Evolutionary conservation across 805 yeast genomes (phyloP), one percentile per base, ranked within the genome.

Genomic region (Hanseniaspora hatyaiensis): DNA sequence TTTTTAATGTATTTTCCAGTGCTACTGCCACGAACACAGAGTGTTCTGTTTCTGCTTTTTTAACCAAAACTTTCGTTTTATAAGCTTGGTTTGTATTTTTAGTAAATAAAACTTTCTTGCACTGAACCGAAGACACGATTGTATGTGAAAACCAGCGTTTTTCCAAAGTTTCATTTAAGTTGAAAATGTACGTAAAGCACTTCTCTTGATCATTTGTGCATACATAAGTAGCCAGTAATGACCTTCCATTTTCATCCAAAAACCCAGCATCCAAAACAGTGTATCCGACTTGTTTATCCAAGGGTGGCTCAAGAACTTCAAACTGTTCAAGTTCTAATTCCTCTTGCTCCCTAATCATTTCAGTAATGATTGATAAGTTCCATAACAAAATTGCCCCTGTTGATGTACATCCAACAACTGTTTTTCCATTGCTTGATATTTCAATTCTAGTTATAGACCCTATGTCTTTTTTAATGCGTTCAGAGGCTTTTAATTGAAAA

Each of bases 371-470:
- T 24, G 40, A 28, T 23, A 80, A 54, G 52, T 82, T 78, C 94
- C 95, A 89, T 1, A 83, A 54, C 24, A 71, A 64, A 2, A 88
- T 70, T 47, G 67, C 68, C 0, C 96, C 97, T 19, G 70, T 63
- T 4, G 68, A 65, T 53, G 72, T 77, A 1, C 95, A 94, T 0
- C 78, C 80, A 0, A 82, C 85, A 2, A 86, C 52, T 55, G 71
- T 74, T 0, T 81, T 69, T 1, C 83, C 80, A 58, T 88, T 95
- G 6, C 74, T 64, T 0, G 92, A 80, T 12, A 81, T 62, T 0
- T 75, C 68, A 20, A 87, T 56, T 2, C 75, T 51, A 0, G 82
- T 70, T 0, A 85, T 76, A 0, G 69, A 54, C 0, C 80, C 78
- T 30, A 67, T 59, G 12, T 59, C 23, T 23, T 50, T 41, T 28